Percentiles rank a stretch among this genome's conserved stretches.
phyloP scores from a whole-genome alignment of 148 eudicot species.

The Persicaria maculosa region DNA sequence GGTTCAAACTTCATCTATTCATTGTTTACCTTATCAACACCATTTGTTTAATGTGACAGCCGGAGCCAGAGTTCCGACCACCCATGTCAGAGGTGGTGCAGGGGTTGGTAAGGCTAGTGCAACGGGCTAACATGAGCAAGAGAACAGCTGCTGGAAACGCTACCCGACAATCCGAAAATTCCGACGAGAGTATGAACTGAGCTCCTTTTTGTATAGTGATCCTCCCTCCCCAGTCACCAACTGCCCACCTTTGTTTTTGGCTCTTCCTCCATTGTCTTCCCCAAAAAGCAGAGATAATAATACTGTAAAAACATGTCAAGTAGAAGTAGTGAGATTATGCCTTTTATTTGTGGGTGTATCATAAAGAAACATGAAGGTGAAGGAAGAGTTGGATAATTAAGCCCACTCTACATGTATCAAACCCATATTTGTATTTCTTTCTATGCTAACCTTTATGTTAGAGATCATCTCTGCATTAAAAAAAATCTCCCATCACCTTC shows the following conservation, averaged over 20 bases:
- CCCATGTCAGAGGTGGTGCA: slow-evolving; percentile 81
- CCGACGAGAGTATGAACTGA: slow-evolving; percentile 8
- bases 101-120: slow-evolving; percentile 66
- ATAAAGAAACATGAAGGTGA: not conserved
- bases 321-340: not conserved
- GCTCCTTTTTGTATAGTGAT: not conserved
- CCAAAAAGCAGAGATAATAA: not conserved
- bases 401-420: not conserved
- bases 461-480: too few relatives aligned
- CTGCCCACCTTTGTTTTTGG: not conserved
- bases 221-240: not conserved
- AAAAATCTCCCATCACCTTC: too few relatives aligned
- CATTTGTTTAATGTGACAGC: slow-evolving; percentile 22
- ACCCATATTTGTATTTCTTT: not conserved
- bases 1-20: too few relatives aligned
- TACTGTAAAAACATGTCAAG: slow-evolving; percentile 1
- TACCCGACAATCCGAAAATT: slow-evolving; percentile 7
- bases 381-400: slow-evolving; percentile 1
- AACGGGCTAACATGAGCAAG: slow-evolving; percentile 77
- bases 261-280: not conserved
- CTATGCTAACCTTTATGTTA: not conserved
- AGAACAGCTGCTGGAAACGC: slow-evolving; percentile 47
- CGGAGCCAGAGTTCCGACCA: slow-evolving; percentile 74
- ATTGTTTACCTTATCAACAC: too few relatives aligned
- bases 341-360: not conserved